Percentiles rank a stretch among this genome's conserved stretches.
Evolutionary conservation across 768 basidiomycete species (phyloP).

Genomic region (Sporobolomyces phaffii): DNA sequence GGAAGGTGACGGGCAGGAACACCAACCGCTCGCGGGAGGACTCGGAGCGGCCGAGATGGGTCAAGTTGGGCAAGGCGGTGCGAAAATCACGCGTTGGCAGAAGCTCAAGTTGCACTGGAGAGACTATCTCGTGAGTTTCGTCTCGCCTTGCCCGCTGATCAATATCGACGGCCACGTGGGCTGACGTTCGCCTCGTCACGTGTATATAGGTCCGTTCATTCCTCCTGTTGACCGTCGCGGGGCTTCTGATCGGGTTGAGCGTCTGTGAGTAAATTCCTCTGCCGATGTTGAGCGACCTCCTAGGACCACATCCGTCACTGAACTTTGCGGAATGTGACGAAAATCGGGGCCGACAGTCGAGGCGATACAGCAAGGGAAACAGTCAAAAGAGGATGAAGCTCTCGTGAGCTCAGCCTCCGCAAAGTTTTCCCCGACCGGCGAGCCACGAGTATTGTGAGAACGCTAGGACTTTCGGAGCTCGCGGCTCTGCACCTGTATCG

Average conservation of each 20-base stretch:
- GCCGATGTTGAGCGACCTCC: too few species aligned
- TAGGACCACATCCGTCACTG: too few species aligned
- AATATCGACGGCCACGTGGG: background rate
- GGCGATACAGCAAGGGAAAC: too few species aligned
- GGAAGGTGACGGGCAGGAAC: slow-evolving; percentile 6
- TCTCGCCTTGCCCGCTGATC: fast-evolving
- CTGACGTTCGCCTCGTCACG: background rate
- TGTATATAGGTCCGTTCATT: background rate
- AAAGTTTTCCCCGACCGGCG: too few species aligned
- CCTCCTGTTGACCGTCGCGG: background rate
- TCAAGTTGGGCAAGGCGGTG: background rate
- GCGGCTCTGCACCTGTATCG: too few species aligned
- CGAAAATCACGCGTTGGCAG: background rate
- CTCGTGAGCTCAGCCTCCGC: too few species aligned
- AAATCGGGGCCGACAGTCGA: too few species aligned
- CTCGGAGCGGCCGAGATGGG: background rate
- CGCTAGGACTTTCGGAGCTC: too few species aligned
- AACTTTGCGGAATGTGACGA: too few species aligned
- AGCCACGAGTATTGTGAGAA: too few species aligned
- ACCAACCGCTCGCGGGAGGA: background rate
- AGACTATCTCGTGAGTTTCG: slow-evolving; percentile 24
- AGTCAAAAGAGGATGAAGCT: too few species aligned
- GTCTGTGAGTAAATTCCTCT: background rate
- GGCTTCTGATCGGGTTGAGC: slow-evolving; percentile 7
- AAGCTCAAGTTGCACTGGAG: slow-evolving; percentile 9